These are phyloP conservation scores for Kentomonas sorsogonicus DNA, from an alignment of 208 protist species.

Conservation along the genomic window DNA sequence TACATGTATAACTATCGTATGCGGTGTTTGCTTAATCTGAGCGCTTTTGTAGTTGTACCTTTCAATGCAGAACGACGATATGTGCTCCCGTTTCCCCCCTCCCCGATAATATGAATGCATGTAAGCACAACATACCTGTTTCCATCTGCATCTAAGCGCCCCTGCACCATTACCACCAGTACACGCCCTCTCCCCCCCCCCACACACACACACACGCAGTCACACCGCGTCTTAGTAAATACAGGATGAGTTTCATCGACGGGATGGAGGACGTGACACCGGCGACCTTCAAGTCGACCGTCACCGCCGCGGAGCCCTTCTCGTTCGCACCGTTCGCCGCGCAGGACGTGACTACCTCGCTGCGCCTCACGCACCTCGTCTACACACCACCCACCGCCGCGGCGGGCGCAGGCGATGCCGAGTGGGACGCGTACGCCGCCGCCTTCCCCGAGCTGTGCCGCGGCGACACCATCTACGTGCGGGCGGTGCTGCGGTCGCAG, in stretches of 20 bases:
- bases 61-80: too few relatives aligned
- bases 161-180: too few relatives aligned
- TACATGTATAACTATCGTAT: too few relatives aligned
- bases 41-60: too few relatives aligned
- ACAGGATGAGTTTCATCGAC: not conserved
- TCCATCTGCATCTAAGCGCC: too few relatives aligned
- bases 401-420: too few relatives aligned
- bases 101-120: too few relatives aligned
- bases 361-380: constrained; percentile 66
- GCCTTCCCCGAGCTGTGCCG: not conserved
- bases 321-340: constrained; percentile 36
- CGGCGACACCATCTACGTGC: constrained; percentile 20
- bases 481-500: constrained; percentile 45
- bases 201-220: not conserved
- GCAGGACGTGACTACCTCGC: constrained; percentile 49
- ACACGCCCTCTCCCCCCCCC: too few relatives aligned
- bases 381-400: constrained; percentile 58
- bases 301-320: constrained; percentile 55
- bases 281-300: constrained; percentile 56
- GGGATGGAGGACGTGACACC: constrained; percentile 17
- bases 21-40: too few relatives aligned
- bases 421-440: constrained; percentile 25
- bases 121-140: too few relatives aligned
- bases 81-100: too few relatives aligned
- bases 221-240: not conserved